phyloP scores from a whole-genome alignment of 2,329 filamentous ascomycete genomes.

The Pseudophaeomoniella oleicola region DNA sequence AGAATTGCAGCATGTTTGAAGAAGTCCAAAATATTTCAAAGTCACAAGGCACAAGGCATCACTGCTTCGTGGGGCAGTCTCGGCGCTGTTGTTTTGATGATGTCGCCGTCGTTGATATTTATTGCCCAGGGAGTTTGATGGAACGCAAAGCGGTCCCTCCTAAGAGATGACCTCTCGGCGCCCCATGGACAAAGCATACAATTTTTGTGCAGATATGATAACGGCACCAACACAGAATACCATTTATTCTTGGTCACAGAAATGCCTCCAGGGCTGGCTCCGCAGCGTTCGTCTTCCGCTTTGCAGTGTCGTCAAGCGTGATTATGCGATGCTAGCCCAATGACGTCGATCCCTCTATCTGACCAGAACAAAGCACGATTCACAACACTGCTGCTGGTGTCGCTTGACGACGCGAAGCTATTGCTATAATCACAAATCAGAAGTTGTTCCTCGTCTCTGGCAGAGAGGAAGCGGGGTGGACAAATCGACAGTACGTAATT shows the following conservation, averaged over 20 bases:
- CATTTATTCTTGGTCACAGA: background rate
- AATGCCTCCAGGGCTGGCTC: background rate
- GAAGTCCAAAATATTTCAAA: too few species aligned
- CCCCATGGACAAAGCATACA: conserved; percentile 23
- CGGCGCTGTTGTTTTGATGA: too few species aligned
- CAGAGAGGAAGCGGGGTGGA: background rate
- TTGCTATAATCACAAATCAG: too few species aligned
- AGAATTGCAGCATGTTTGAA: conserved; percentile 14
- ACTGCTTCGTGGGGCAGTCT: too few species aligned
- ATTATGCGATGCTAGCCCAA: too few species aligned
- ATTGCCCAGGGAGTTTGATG: conserved; percentile 34
- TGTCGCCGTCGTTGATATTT: conserved; percentile 13
- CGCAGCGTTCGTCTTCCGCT: background rate
- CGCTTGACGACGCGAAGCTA: too few species aligned
- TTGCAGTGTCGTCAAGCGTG: background rate
- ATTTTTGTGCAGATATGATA: background rate
- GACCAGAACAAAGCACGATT: too few species aligned
- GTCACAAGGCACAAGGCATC: too few species aligned
- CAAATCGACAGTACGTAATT: background rate
- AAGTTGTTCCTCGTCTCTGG: too few species aligned
- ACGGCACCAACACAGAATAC: background rate
- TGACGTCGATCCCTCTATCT: too few species aligned
- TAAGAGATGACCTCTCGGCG: conserved; percentile 33
- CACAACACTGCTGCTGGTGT: too few species aligned
- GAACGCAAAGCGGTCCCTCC: conserved; percentile 38